Percentiles rank a stretch among this genome's conserved stretches.
Conservation (phyloP, 208 protist species). For the Wallacemonas collosoma region DNA sequence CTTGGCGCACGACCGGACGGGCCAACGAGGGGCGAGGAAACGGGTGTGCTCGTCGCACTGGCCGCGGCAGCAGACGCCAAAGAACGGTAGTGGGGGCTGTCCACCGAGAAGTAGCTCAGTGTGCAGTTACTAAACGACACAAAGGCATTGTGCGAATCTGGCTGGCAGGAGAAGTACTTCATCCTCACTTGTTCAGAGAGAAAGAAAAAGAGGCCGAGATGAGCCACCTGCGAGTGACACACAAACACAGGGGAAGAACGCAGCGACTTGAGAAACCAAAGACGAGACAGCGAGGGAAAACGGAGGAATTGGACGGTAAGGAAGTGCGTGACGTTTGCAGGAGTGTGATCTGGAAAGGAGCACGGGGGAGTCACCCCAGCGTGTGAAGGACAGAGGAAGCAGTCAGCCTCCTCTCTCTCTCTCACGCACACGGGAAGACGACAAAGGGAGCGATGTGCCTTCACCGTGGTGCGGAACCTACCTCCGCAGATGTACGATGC, state of each 20-base stretch:
- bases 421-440: too few relatives aligned
- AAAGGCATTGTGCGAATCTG: conserved; percentile 86
- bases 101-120: conserved; percentile 75
- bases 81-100: conserved; percentile 36
- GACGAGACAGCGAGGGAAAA: too few relatives aligned
- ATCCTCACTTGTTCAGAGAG: conserved; percentile 27
- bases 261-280: too few relatives aligned
- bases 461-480: too few relatives aligned
- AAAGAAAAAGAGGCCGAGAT: conserved; percentile 24
- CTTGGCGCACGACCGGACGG: neutral
- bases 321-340: neutral
- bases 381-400: too few relatives aligned
- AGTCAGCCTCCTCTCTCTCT: too few relatives aligned
- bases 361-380: neutral
- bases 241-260: neutral
- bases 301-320: neutral
- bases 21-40: neutral
- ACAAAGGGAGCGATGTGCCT: too few relatives aligned
- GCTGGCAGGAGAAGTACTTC: conserved; percentile 85
- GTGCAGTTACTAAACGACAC: conserved; percentile 63
- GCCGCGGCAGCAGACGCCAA: neutral
- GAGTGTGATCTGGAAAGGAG: too few relatives aligned
- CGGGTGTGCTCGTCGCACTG: conserved; percentile 5
- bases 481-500: too few relatives aligned
- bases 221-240: neutral